These are phyloP conservation scores for Dactylonectria macrodidyma DNA, from an alignment of 2,329 filamentous ascomycete species.

Conservation along the genomic window DNA sequence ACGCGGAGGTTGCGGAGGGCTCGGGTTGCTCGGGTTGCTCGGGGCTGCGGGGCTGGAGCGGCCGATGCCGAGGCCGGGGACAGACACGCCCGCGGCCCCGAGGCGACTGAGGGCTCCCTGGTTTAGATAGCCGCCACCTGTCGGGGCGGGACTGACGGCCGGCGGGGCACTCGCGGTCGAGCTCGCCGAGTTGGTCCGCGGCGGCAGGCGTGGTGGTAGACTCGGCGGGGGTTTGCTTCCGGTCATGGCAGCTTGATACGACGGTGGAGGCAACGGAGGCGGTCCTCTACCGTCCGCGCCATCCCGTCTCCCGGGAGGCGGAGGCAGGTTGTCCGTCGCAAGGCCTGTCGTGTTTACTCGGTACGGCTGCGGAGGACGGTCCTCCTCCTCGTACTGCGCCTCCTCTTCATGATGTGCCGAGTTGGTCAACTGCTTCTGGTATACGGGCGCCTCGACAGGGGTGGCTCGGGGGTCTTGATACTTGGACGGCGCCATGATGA, in stretches of 20 bases:
- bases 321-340: slow-evolving; percentile 77
- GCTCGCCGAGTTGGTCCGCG: slow-evolving; percentile 58
- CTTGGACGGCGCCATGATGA: slow-evolving; percentile 51
- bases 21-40: slow-evolving; percentile 46
- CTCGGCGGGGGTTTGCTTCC: slow-evolving; percentile 59
- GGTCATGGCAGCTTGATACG: slow-evolving; percentile 48
- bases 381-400: slow-evolving; percentile 46
- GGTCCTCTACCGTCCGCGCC: slow-evolving; percentile 54
- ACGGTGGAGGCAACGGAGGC: slow-evolving; percentile 50
- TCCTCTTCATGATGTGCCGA: slow-evolving; percentile 29
- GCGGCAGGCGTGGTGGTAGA: slow-evolving; percentile 78
- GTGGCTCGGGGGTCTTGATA: slow-evolving; percentile 51
- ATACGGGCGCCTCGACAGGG: slow-evolving; percentile 30
- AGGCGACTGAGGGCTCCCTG: slow-evolving; percentile 76
- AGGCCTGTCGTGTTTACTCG: slow-evolving; percentile 80
- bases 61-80: slow-evolving; percentile 84
- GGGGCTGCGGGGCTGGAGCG: slow-evolving; percentile 49
- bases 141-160: slow-evolving; percentile 41
- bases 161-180: slow-evolving; percentile 42
- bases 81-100: slow-evolving; percentile 81
- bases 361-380: slow-evolving; percentile 75
- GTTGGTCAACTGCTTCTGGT: slow-evolving; percentile 29
- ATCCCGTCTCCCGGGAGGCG: slow-evolving; percentile 74
- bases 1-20: slow-evolving; percentile 43
- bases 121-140: slow-evolving; percentile 57